Base-by-base conservation (phyloP, 371 early-diverging fungal species). In the Apophysomyces trapeziformis region DNA sequence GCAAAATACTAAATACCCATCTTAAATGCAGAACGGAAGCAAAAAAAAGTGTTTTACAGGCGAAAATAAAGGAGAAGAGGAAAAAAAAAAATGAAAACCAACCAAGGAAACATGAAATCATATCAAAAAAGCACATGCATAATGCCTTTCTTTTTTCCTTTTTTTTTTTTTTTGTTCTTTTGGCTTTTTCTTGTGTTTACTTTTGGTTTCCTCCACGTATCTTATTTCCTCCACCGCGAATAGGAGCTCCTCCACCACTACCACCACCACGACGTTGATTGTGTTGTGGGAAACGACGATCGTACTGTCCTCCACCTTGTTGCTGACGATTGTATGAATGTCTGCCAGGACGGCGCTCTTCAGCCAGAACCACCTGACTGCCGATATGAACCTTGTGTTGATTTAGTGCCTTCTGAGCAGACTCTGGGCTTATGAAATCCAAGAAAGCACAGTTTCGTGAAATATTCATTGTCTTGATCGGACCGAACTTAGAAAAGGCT, bases 401-500 rank as follows among this genome's bases (percentile, higher is more conserved):
- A 13, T 26, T 60, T 36, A 76, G 38, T 7, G 77, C 77, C 58
- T 66, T 70, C 35, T 66, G 67, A 7, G 60, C 66, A 5, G 66
- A 64, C 14, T 73, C 71, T 1, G 69, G 63, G 7, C 65, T 65
- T 12, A 47, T 38, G 57, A 73, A 76, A 18, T 76, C 73, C 45
- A 76, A 36, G 63, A 73, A 76, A 1, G 77, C 73, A 43, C 68
- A 68, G 47, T 68, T 68, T 46, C 67, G 21, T 47, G 58, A 38
- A 38, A 76, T 64, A 41, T 63, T 70, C 13, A 76, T 38, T 0
- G 18, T 13, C 45, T 76, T 72, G n/a, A 76, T 67, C 1, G 57
- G 26, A 43, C 76, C 76, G 70, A 76, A 76, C 60, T 70, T 59
- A 14, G 56, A 14, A 58, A 76, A 76, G 16, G 71, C 76, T 36